Percentiles rank a stretch among this genome's conserved stretches.
Conservation (phyloP, 805 yeast species). For the Schwanniomyces polymorphus region DNA sequence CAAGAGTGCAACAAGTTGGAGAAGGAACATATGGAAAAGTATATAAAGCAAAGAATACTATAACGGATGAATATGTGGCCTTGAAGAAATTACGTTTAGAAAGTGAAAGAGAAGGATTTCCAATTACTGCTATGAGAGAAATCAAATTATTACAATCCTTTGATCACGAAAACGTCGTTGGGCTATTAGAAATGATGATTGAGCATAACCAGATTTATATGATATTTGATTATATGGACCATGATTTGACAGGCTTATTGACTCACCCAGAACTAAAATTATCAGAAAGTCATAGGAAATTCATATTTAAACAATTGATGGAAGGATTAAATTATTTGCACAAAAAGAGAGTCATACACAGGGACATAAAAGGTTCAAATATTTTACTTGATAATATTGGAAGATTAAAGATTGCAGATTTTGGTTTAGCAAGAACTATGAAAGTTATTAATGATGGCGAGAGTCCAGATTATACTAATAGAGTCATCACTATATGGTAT, state of each 20-base stretch:
- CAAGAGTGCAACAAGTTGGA: conserved; percentile 87
- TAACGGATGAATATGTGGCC: conserved; percentile 77
- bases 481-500: conserved; percentile 97
- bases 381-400: conserved; percentile 66
- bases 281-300: conserved; percentile 64
- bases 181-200: conserved; percentile 86
- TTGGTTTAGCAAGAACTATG: conserved; percentile 80
- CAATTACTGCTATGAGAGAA: conserved; percentile 93
- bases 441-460: conserved; percentile 51
- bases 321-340: conserved; percentile 73
- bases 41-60: conserved; percentile 74
- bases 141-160: conserved; percentile 81
- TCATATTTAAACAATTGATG: conserved; percentile 62
- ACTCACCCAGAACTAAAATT: conserved; percentile 70
- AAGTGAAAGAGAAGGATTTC: conserved; percentile 90
- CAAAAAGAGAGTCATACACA: conserved; percentile 64
- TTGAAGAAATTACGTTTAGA: conserved; percentile 82
- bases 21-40: conserved; percentile 99
- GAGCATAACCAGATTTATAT: conserved; percentile 73
- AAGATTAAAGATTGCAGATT: conserved; percentile 71
- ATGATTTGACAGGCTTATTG: conserved; percentile 86
- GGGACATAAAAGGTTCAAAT: conserved; percentile 84
- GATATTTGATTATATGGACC: conserved; percentile 93
- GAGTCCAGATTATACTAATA: conserved; percentile 82
- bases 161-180: conserved; percentile 78